Conservation (phyloP, 2,329 filamentous ascomycete genomes). For the Penicillium janthinellum region DNA sequence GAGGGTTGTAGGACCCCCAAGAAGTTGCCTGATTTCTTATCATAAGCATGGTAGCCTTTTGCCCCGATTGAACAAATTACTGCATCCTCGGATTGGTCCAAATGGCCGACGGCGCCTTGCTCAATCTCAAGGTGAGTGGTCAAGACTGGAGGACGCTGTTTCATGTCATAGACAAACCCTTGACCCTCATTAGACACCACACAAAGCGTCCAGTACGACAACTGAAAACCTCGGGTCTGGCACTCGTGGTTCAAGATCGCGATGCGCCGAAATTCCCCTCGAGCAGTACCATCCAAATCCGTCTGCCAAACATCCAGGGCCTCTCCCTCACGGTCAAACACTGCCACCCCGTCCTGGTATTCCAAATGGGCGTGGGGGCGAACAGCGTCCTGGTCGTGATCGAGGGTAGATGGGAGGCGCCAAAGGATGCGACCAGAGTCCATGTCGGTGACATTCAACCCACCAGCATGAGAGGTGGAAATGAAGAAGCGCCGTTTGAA, state of each 20-base stretch:
- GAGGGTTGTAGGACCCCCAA: conserved; percentile 44
- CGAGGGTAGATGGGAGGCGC: conserved; percentile 34
- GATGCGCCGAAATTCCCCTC: conserved; percentile 46
- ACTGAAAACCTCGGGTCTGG: conserved; percentile 50
- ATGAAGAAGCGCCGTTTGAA: conserved; percentile 51
- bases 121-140: conserved; percentile 44
- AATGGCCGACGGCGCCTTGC: conserved; percentile 47
- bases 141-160: conserved; percentile 35
- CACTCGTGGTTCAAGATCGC: conserved; percentile 46
- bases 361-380: conserved; percentile 51
- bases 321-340: conserved; percentile 50
- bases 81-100: conserved; percentile 45
- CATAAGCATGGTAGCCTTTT: conserved; percentile 47
- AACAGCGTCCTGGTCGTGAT: conserved; percentile 35
- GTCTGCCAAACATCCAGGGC: conserved; percentile 51
- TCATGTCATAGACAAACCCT: conserved; percentile 52
- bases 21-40: conserved; percentile 42
- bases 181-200: conserved; percentile 49
- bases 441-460: conserved; percentile 51
- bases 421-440: conserved; percentile 47
- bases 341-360: conserved; percentile 50
- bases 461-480: conserved; percentile 50
- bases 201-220: conserved; percentile 48
- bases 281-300: conserved; percentile 34
- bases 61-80: conserved; percentile 50